Evolutionary conservation across 2,329 filamentous ascomycete genomes (phyloP), one percentile per base, ranked within the genome.

Genomic region (Salinomyces thailandicus): DNA sequence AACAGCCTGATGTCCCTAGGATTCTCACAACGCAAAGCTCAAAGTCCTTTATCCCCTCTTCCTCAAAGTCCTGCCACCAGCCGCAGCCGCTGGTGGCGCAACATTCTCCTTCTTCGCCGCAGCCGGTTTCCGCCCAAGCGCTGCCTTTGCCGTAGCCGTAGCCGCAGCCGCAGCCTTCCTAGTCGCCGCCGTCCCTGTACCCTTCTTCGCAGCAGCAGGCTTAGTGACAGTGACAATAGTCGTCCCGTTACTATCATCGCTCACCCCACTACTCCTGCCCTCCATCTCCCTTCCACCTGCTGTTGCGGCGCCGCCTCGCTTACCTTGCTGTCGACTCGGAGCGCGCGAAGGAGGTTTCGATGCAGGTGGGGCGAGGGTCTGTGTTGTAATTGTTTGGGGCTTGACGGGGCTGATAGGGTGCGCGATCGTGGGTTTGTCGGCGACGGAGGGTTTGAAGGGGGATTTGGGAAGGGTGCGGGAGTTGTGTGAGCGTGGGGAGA

Each of bases 401-500:
- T 48, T 55, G 42, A 37, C 74, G 52, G 1, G 79, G 77, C 16
- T 79, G 81, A 12, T 68, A 64, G 16, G 77, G 71, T 16, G 73
- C 71, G 2, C 72, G 66, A 64, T 38, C 70, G 67, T 3, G 72
- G 67, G 52, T 80, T 79, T 16, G 63, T 59, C 11, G 73, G 70
- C n/a, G 2, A 51, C 28, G 5, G 47, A 40, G 19, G 46, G 24
- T 58, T 51, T 68, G 38, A 71, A 51, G 1, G 71, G 71, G 1
- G 71, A 73, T 33, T 75, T 72, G 14, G 73, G 73, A 15, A 73
- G 64, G 12, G 81, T 70, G 35, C 83, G 77, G 5, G 82, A 81
- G 54, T 93, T 93, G 40, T 81, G 79, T 0, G 84, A 87, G 35
- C 83, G 81, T 2, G 85, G 85, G 1, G 86, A 93, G 2, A 93